Base-by-base conservation (phyloP, 2,329 filamentous ascomycete genomes). In the Colletotrichum scovillei region DNA sequence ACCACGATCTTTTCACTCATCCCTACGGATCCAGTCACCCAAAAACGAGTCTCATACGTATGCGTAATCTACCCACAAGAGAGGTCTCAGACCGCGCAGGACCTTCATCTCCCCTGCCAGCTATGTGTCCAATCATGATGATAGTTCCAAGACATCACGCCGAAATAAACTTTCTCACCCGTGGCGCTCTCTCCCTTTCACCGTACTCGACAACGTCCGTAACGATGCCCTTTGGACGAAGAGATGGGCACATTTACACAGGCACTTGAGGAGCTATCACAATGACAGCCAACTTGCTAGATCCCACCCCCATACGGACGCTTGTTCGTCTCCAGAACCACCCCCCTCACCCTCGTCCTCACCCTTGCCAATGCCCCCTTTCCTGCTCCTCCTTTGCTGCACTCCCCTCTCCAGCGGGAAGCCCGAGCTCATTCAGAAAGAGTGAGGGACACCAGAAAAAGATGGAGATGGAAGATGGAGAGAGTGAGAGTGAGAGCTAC, bases 161-260 rank as follows among this genome's bases (percentile, higher is more conserved):
- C 38, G 30, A 24, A 65, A 69, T 73, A 73, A 32, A 70, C 58
- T 73, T 73, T 70, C 70, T 22, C 59, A 65, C 70, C 70, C 30
- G 66, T 55, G 22, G 60, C 52, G 28, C 59, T 59, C 26, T 24
- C 16, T 14, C 53, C 19, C 70, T 63, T 35, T 38, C 70, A 59
- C 66, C 70, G 59, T 26, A 52, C 19, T 62, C 57, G 26, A 64
- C 26, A 49, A 68, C 56, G 35, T 72, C 35, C 57, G 26, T 63
- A 63, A 42, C 59, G 16, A 60, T 42, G 16, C 58, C 59, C 19
- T 59, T 59, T 63, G 70, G 53, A 64, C 60, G 69, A 69, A 65
- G 42, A 69, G n/a, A 12, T 52, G 32, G 24, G 57, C 16, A 49
- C 38, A 59, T 72, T 56, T 53, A 42, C 38, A 53, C 59, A 64